Evolutionary conservation across 306 rosid genomes (phyloP), one percentile per base, ranked within the genome.

Genomic region (Quercus berberidifolia): DNA sequence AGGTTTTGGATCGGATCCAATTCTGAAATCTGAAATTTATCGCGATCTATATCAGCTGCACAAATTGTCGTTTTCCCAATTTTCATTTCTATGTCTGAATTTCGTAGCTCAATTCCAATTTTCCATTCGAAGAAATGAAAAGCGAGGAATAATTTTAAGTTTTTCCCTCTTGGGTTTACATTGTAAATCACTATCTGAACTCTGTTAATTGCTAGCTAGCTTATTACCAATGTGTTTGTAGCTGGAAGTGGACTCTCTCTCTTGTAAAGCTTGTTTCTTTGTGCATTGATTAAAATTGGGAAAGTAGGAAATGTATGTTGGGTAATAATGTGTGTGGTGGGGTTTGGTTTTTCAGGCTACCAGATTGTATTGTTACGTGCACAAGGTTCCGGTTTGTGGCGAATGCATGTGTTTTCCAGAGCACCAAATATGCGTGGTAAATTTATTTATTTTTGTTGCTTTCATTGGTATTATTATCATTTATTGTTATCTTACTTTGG

Each of bases 301-400:
- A 38, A 38, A 38, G 11, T 38, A 20, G 55, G 12, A 71, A 55
- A 79, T 64, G 25, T 28, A 5, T 35, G 51, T 76, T 71, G 12
- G 5, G 25, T 67, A 33, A 67, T 67, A 19, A 67, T 35, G 51
- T 67, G n/a, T 67, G 9, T 64, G 70, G 19, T n/a, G 54, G 56
- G 75, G 17, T 68, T 59, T 86, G 73, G 25, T 84, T 83, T 85
- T 87, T 73, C 84, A 96, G 99, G 99, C 99, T 85, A 96, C 99
- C 68, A 96, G 93, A 82, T 84, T 93, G 76, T 96, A 96, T 81
- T 96, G 99, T 87, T 96, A 88, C 81, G 99, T 93, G 85, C 99
- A 96, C 87, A 91, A 96, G 91, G 99, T 93, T 82, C 97, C 99
- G 20, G 98, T 96, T 58, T 96, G 99, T n/a, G 99, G 99, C 69